Conservation (phyloP, 805 yeast species). For the Tetrapisispora taiwanensis region DNA sequence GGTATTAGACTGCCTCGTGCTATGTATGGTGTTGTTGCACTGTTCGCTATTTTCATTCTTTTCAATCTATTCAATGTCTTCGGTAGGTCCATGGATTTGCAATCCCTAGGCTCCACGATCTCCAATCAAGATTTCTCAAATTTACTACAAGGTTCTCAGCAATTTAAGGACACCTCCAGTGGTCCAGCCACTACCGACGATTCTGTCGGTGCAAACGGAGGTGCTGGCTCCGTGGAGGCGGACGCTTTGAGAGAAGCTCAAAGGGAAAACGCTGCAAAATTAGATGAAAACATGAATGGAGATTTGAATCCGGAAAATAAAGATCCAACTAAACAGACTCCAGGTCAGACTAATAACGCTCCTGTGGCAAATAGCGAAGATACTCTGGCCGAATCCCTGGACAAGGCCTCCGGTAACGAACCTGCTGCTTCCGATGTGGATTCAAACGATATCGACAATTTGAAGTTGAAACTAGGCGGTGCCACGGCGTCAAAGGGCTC, state of each 20-base stretch:
- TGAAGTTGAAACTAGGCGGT: background rate
- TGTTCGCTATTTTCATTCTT: background rate
- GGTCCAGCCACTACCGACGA: background rate
- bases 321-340: background rate
- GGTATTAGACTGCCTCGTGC: background rate
- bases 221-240: background rate
- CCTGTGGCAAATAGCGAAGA: background rate
- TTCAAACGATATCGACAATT: background rate
- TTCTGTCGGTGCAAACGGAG: background rate
- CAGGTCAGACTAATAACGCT: background rate
- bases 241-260: conserved; percentile 1
- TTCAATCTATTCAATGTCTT: background rate
- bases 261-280: background rate
- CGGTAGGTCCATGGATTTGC: background rate
- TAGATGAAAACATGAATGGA: background rate
- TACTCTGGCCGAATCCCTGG: background rate
- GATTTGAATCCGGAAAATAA: conserved; percentile 1
- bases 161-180: background rate
- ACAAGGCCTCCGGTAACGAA: background rate
- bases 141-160: background rate
- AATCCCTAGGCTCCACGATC: background rate
- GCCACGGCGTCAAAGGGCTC: background rate
- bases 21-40: background rate
- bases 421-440: background rate
- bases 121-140: background rate